Conservation (phyloP, 257 asterid genomes). For the Salvia rosmarinus region DNA sequence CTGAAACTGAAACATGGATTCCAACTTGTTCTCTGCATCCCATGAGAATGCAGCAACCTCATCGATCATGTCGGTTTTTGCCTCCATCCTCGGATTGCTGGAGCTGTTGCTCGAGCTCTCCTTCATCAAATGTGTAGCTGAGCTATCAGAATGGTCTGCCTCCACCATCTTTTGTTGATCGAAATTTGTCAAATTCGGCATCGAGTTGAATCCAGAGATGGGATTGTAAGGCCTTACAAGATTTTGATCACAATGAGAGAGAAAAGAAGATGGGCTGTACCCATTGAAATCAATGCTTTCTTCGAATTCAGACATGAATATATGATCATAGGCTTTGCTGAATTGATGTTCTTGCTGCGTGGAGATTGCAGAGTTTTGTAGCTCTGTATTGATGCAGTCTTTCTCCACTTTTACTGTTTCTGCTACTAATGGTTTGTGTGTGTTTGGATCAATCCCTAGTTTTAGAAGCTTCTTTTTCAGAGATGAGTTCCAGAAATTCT, state of each 20-base stretch:
- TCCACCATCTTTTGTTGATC: constrained; percentile 45
- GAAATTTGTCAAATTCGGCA: constrained; percentile 46
- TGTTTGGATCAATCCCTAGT: constrained; percentile 79
- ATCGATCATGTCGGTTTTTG: constrained; percentile 31
- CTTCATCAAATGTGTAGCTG: constrained; percentile 36
- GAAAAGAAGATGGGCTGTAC: constrained; percentile 23
- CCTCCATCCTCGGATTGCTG: constrained; percentile 21
- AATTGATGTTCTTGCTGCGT: no score
- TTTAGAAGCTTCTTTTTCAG: constrained; percentile 73
- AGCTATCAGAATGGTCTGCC: constrained; percentile 43
- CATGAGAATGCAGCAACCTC: constrained; percentile 42
- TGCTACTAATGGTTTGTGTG: constrained; percentile 51
- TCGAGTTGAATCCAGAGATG: constrained; percentile 38
- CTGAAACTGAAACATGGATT: constrained; percentile 41
- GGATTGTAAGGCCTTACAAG: constrained; percentile 35
- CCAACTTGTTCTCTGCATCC: constrained; percentile 53
- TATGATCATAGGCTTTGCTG: constrained; percentile 46
- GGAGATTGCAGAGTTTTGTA: constrained; percentile 27
- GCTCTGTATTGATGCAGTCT: constrained; percentile 34
- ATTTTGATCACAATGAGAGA: constrained; percentile 28
- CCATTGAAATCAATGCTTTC: constrained; percentile 39
- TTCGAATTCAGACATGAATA: constrained; percentile 56
- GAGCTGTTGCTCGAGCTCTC: constrained; percentile 54
- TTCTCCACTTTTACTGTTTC: constrained; percentile 40
- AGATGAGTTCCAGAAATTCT: constrained; percentile 83